Conservation (phyloP, 1,284 basidiomycete species). For the Cutaneotrichosporon arboriforme region DNA sequence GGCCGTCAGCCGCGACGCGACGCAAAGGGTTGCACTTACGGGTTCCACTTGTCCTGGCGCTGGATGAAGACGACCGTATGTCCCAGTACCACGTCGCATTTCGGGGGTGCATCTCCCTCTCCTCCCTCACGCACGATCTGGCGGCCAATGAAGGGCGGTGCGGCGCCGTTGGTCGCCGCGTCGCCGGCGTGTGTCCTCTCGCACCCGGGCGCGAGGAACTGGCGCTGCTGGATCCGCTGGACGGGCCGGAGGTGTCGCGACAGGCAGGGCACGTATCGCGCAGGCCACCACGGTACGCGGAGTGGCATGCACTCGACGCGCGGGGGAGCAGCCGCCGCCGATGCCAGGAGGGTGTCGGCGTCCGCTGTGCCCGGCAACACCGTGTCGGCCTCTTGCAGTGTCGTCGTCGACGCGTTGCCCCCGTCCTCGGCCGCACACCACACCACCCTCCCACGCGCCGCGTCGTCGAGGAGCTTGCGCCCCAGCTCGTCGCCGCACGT, state of each 20-base stretch:
- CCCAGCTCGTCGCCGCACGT: conserved; percentile 37
- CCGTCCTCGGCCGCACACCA: conserved; percentile 16
- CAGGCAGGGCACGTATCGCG: conserved; percentile 36
- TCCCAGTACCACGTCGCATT: conserved; percentile 19
- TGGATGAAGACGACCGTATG: conserved; percentile 36
- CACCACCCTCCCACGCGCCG: background rate
- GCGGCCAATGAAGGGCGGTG: conserved; percentile 35
- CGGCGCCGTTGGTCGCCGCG: conserved; percentile 26
- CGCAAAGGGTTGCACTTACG: conserved; percentile 30
- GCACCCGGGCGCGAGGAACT: conserved; percentile 24
- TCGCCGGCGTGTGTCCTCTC: conserved; percentile 24
- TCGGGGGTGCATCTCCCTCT: background rate
- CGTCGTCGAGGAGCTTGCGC: conserved; percentile 22
- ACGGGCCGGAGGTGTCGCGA: conserved; percentile 28
- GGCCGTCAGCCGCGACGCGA: background rate
- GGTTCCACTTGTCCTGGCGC: conserved; percentile 43
- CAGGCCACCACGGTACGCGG: conserved; percentile 39
- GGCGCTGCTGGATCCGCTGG: conserved; percentile 15
- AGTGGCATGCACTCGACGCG: conserved; percentile 26
- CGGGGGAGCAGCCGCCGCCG: background rate
- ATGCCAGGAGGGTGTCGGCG: conserved; percentile 6
- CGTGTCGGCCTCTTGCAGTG: background rate
- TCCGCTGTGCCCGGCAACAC: background rate
- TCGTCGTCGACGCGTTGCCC: background rate
- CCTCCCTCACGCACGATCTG: conserved; percentile 12